Evolutionary conservation across 371 early-diverging fungal genomes (phyloP).

Genomic region (Mortierella sp.): DNA sequence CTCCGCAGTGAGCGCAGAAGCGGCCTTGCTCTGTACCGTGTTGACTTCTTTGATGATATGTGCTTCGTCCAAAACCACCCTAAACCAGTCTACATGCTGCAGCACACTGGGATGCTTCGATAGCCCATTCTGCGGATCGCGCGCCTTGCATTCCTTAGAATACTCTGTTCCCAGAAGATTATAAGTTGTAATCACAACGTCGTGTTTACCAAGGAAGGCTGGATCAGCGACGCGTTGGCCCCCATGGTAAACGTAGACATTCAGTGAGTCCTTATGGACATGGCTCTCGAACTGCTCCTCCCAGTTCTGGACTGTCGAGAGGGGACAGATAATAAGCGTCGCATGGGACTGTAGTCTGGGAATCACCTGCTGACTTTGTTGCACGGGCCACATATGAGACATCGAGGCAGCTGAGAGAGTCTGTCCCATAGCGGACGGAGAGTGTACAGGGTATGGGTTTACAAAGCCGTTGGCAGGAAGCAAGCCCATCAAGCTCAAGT

Average conservation of each 20-base stretch:
- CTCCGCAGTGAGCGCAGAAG: constrained; percentile 63
- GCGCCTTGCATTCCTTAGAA: constrained; percentile 58
- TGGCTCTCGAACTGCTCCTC: constrained; percentile 71
- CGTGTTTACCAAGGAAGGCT: constrained; percentile 53
- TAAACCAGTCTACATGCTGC: constrained; percentile 64
- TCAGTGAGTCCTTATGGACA: constrained; percentile 48
- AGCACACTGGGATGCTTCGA: constrained; percentile 49
- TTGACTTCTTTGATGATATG: constrained; percentile 73
- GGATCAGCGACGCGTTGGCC: constrained; percentile 50
- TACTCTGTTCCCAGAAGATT: constrained; percentile 65
- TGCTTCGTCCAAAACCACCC: constrained; percentile 73
- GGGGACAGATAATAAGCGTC: constrained; percentile 72
- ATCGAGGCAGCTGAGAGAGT: neutral
- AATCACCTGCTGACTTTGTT: constrained; percentile 10
- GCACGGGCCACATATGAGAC: constrained; percentile 1
- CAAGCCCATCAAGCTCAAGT: neutral
- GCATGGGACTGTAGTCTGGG: constrained; percentile 48
- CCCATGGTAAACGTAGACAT: constrained; percentile 70
- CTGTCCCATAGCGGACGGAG: neutral
- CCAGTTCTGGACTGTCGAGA: constrained; percentile 74
- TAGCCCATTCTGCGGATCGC: constrained; percentile 20
- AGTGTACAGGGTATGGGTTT: neutral
- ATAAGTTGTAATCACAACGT: constrained; percentile 75
- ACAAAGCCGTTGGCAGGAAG: neutral
- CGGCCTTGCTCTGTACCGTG: constrained; percentile 66